Evolutionary conservation across 441 rosid genomes (phyloP).

Genomic region (Caryocar brasiliense): DNA sequence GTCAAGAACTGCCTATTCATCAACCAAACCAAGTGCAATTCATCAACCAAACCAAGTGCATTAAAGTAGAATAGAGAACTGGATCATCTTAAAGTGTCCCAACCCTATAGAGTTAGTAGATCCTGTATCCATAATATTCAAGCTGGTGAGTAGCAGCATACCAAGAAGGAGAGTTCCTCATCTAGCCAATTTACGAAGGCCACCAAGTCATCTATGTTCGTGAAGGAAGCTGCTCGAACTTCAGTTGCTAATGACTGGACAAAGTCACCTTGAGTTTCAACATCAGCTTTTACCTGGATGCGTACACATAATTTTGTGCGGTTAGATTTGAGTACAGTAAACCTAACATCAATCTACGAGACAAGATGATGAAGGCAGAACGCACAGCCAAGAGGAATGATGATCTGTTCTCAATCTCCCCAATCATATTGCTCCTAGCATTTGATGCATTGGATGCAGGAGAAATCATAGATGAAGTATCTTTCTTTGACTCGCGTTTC

Average conservation of each 20-base stretch:
- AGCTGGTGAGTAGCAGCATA: slow-evolving; percentile 18
- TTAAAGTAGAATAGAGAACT: no score
- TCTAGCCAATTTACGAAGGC: slow-evolving; percentile 97
- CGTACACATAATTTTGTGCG: slow-evolving; percentile 5
- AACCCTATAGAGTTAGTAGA: no score
- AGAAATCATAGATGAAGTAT: slow-evolving; percentile 52
- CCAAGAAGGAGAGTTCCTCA: slow-evolving; percentile 97
- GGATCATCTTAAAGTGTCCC: no score
- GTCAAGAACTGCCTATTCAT: no score
- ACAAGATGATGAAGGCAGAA: slow-evolving; percentile 8
- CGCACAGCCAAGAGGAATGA: slow-evolving; percentile 87
- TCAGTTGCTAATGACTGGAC: slow-evolving; percentile 84
- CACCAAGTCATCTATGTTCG: slow-evolving; percentile 62
- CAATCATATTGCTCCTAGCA: slow-evolving; percentile 91
- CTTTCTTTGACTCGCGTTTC: slow-evolving; percentile 94
- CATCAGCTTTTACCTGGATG: slow-evolving; percentile 90
- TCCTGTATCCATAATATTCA: no score
- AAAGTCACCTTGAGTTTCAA: slow-evolving; percentile 95
- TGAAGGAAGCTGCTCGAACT: slow-evolving; percentile 78
- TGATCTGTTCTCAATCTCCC: slow-evolving; percentile 88
- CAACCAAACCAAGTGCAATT: no score
- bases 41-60: no score
- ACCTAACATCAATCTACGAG: not conserved
- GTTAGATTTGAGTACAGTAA: slow-evolving; percentile 9
- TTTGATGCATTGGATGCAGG: slow-evolving; percentile 52